These are phyloP conservation scores for Mycena capillaripes DNA, from an alignment of 768 basidiomycete species.

Conservation along the genomic window DNA sequence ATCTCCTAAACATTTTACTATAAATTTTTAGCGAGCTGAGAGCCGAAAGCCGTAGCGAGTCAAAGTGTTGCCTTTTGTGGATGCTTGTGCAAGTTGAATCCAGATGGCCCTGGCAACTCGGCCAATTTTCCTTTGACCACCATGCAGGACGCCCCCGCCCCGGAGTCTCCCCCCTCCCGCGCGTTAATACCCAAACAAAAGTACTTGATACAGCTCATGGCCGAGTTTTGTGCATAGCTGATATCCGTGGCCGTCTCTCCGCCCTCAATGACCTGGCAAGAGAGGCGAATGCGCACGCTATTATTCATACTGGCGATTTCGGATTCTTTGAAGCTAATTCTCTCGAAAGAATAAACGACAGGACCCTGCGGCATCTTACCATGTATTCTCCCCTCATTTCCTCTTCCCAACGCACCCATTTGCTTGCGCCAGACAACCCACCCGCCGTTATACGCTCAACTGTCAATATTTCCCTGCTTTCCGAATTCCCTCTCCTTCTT, in stretches of 20 bases:
- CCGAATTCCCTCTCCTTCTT: constrained; percentile 94
- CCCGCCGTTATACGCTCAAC: constrained; percentile 78
- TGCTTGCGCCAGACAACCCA: constrained; percentile 81
- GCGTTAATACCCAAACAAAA: constrained; percentile 83
- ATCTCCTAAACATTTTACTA: too few species aligned
- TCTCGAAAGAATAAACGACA: constrained; percentile 92
- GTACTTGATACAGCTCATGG: constrained; percentile 85
- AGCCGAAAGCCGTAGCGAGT: too few species aligned
- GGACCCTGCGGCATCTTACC: constrained; percentile 94
- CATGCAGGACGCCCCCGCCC: constrained; percentile 63
- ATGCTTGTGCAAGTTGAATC: neutral
- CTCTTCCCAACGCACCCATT: constrained; percentile 82
- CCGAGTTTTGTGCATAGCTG: constrained; percentile 94
- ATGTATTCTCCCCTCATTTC: constrained; percentile 97
- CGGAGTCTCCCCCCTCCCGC: constrained; percentile 50
- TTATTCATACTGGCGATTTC: constrained; percentile 99
- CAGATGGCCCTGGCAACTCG: neutral
- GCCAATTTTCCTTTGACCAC: constrained; percentile 23
- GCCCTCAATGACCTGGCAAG: constrained; percentile 91
- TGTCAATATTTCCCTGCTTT: constrained; percentile 84
- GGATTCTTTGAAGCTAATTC: constrained; percentile 94
- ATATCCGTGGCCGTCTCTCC: constrained; percentile 90
- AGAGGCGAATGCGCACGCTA: constrained; percentile 90
- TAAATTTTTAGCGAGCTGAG: too few species aligned
- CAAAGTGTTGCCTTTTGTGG: neutral